These are phyloP conservation scores for Saccharomycopsis hybrid DNA, from an alignment of 1,139 yeast species.

Conservation along the genomic window DNA sequence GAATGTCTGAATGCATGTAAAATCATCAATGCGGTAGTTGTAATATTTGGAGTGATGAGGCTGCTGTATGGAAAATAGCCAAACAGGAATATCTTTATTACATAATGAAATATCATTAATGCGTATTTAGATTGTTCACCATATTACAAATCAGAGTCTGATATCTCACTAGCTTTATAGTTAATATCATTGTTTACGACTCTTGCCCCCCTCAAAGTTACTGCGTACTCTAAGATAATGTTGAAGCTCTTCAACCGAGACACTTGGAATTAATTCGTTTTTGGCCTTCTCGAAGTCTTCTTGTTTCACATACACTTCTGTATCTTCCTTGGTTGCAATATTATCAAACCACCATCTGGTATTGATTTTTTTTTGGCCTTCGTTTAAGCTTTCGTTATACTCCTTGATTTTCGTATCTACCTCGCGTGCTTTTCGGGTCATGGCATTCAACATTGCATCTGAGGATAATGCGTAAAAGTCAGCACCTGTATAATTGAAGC, in stretches of 20 bases:
- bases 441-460: conserved; percentile 91
- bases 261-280: conserved; percentile 70
- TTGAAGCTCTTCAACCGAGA: conserved; percentile 76
- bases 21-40: too few relatives aligned
- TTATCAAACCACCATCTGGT: conserved; percentile 92
- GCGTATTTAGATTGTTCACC: too few relatives aligned
- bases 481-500: conserved; percentile 92
- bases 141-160: too few relatives aligned
- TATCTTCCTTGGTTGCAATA: conserved; percentile 61
- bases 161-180: too few relatives aligned
- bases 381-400: conserved; percentile 37
- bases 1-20: too few relatives aligned
- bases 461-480: conserved; percentile 94
- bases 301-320: conserved; percentile 58
- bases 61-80: too few relatives aligned
- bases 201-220: conserved; percentile 52
- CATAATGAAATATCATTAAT: too few relatives aligned
- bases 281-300: conserved; percentile 75
- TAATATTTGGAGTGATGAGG: too few relatives aligned
- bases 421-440: conserved; percentile 78
- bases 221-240: conserved; percentile 75
- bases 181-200: too few relatives aligned
- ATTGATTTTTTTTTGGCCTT: conserved; percentile 35
- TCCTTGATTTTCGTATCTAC: conserved; percentile 60
- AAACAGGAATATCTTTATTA: too few relatives aligned